Conservation (phyloP, 257 asterid species). For the Rauvolfia tetraphylla region DNA sequence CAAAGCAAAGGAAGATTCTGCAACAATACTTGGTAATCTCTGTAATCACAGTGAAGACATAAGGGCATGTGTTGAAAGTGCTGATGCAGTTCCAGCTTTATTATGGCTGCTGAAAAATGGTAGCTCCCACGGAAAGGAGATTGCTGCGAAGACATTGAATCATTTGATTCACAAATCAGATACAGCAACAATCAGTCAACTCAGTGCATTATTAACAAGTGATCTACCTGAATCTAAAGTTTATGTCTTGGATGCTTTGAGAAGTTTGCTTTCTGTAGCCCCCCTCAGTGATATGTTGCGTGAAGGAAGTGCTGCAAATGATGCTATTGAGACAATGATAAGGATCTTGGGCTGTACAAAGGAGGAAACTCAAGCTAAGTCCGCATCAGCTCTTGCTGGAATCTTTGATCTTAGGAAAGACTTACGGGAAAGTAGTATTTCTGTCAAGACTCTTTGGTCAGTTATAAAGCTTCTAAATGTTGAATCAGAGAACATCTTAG, state of each 20-base stretch:
- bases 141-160: constrained; percentile 93
- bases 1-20: constrained; percentile 97
- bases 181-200: constrained; percentile 97
- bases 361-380: constrained; percentile 92
- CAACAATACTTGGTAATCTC: constrained; percentile 94
- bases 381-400: constrained; percentile 87
- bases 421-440: constrained; percentile 77
- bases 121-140: constrained; percentile 89
- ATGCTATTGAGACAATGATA: constrained; percentile 92
- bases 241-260: constrained; percentile 84
- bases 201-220: constrained; percentile 83
- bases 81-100: constrained; percentile 98
- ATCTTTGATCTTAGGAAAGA: constrained; percentile 83
- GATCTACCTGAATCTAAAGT: constrained; percentile 96
- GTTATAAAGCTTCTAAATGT: constrained; percentile 60
- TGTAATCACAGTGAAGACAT: constrained; percentile 99
- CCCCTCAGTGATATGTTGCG: constrained; percentile 76
- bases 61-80: constrained; percentile 99
- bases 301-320: constrained; percentile 98
- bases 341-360: constrained; percentile 69
- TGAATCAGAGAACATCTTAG: constrained; percentile 65
- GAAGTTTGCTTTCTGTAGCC: constrained; percentile 87
- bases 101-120: constrained; percentile 97
- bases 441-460: constrained; percentile 64
- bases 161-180: constrained; percentile 98